Evolutionary conservation across 345 rosid species (phyloP).

Genomic region (Erysimum cheiranthoides): DNA sequence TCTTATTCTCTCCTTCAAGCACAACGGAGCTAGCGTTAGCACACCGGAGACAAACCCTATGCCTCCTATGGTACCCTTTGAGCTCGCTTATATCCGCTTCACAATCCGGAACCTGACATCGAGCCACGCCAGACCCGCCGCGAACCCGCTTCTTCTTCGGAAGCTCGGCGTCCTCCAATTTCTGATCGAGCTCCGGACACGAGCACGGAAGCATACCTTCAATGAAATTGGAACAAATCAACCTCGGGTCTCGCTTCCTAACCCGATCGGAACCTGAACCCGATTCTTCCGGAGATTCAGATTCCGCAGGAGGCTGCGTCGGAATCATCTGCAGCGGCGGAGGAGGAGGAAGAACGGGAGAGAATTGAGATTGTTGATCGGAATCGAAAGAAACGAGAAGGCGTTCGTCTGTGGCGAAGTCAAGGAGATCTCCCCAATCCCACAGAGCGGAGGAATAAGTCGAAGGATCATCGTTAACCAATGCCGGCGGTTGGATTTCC

Average conservation of each 20-base stretch:
- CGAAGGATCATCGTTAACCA: conserved; percentile 50
- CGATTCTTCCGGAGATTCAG: conserved; percentile 35
- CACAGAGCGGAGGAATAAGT: conserved; percentile 56
- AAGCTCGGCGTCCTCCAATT: conserved; percentile 60
- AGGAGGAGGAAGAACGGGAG: conserved; percentile 34
- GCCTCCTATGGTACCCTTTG: conserved; percentile 90
- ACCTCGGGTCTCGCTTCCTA: conserved; percentile 91
- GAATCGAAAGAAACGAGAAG: conserved; percentile 56
- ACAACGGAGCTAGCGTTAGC: conserved; percentile 68
- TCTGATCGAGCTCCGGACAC: conserved; percentile 89
- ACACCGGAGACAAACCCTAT: conserved; percentile 86
- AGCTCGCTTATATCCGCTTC: conserved; percentile 87
- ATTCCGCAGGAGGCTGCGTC: conserved; percentile 34
- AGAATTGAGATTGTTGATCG: conserved; percentile 30
- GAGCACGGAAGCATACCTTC: conserved; percentile 90
- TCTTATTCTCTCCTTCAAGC: conserved; percentile 72
- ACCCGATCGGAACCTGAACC: conserved; percentile 51
- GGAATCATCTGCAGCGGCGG: conserved; percentile 28
- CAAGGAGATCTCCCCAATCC: conserved; percentile 90
- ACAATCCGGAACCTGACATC: conserved; percentile 87
- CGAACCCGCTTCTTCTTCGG: conserved; percentile 72
- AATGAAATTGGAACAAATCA: conserved; percentile 79
- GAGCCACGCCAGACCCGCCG: conserved; percentile 44
- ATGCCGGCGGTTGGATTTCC: conserved; percentile 52
- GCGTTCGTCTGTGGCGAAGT: conserved; percentile 69